Evolutionary conservation across 345 rosid species (phyloP).

Genomic region (Brassica rapa): DNA sequence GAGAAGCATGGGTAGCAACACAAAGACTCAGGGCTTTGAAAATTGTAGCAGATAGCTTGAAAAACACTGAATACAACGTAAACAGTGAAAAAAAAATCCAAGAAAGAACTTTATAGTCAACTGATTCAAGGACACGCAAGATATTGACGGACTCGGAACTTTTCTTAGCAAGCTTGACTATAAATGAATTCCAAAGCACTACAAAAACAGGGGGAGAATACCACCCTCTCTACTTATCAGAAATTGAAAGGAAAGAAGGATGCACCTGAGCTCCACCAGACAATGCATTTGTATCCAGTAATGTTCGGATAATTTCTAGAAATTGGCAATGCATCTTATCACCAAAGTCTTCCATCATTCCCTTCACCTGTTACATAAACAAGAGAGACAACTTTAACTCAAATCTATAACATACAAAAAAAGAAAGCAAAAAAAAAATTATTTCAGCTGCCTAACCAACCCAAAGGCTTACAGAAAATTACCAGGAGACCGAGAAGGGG

Average conservation of each 20-base stretch:
- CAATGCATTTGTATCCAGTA: conserved; percentile 82
- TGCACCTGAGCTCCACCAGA: conserved; percentile 81
- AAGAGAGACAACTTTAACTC: conserved; percentile 1
- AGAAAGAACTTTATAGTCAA: neutral
- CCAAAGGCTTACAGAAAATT: conserved; percentile 37
- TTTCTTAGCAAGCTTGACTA: conserved; percentile 6
- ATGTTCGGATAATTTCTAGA: conserved; percentile 94
- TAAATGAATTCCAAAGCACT: neutral
- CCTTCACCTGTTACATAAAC: conserved; percentile 68
- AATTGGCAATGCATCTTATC: conserved; percentile 97
- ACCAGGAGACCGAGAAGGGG: conserved; percentile 91
- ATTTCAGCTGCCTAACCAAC: conserved; percentile 15
- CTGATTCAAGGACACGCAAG: conserved; percentile 7
- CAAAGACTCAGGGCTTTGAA: neutral
- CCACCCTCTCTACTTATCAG: neutral
- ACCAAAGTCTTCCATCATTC: conserved; percentile 94
- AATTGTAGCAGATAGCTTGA: conserved; percentile 15
- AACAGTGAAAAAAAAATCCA: neutral
- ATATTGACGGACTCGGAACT: neutral
- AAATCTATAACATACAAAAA: neutral
- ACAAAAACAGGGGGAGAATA: conserved; percentile 2
- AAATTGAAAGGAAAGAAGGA: conserved; percentile 16
- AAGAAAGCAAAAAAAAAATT: neutral
- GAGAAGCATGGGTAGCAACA: neutral
- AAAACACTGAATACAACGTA: neutral